Conservation (phyloP, 2,329 filamentous ascomycete genomes). For the Grosmannia serpens region DNA sequence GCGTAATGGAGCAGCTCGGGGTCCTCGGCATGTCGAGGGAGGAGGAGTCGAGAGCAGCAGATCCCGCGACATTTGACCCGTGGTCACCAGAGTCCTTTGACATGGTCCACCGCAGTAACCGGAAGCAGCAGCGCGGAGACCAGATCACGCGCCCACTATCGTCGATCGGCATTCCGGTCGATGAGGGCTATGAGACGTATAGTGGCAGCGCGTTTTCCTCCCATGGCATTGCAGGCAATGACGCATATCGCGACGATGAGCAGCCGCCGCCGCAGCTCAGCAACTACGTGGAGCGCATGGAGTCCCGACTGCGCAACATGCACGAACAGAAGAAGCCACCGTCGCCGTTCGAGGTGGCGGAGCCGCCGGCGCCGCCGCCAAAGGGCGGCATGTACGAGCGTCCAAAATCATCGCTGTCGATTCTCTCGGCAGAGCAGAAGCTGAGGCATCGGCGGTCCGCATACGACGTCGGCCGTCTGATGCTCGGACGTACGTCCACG, state of each 20-base stretch:
- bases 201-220: conserved; percentile 40
- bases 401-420: conserved; percentile 44
- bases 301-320: conserved; percentile 63
- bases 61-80: conserved; percentile 51
- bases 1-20: conserved; percentile 89
- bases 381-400: conserved; percentile 30
- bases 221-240: conserved; percentile 29
- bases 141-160: conserved; percentile 49
- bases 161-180: conserved; percentile 54
- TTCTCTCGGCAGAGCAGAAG: conserved; percentile 30
- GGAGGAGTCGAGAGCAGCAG: conserved; percentile 27
- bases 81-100: conserved; percentile 90
- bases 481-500: conserved; percentile 69
- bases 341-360: neutral
- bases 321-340: conserved; percentile 40
- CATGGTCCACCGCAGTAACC: conserved; percentile 33
- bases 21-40: conserved; percentile 62
- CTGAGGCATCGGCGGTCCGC: conserved; percentile 60
- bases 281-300: conserved; percentile 88
- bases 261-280: conserved; percentile 58
- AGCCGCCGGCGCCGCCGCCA: conserved; percentile 44
- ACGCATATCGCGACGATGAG: conserved; percentile 31
- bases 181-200: conserved; percentile 50
- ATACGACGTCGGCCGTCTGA: conserved; percentile 60
- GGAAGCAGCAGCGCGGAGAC: conserved; percentile 15